These are phyloP conservation scores for Xylariaceae sp. DNA, from an alignment of 2,329 filamentous ascomycete genomes.

Conservation along the genomic window DNA sequence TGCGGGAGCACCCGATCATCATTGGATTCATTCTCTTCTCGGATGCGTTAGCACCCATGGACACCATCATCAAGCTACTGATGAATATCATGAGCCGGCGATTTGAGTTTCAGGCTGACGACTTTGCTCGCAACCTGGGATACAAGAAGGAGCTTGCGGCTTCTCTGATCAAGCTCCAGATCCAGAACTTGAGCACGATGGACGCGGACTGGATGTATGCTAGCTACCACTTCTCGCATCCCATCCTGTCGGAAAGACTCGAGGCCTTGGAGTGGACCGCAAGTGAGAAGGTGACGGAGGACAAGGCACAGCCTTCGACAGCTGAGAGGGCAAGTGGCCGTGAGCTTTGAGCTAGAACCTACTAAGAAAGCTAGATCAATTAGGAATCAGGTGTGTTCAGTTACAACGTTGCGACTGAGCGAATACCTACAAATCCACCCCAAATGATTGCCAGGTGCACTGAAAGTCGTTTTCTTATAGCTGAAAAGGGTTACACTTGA, in stretches of 20 bases:
- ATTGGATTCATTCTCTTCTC: slow-evolving; percentile 98
- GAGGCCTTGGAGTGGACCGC: slow-evolving; percentile 87
- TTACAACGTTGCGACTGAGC: too few species aligned
- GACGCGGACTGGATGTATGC: slow-evolving; percentile 98
- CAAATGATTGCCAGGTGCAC: too few species aligned
- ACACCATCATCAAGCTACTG: slow-evolving; percentile 87
- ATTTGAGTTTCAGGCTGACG: slow-evolving; percentile 95
- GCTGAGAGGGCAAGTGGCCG: slow-evolving; percentile 69
- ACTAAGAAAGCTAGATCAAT: too few species aligned
- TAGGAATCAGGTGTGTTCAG: too few species aligned
- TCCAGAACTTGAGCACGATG: slow-evolving; percentile 98
- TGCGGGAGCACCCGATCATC: slow-evolving; percentile 79
- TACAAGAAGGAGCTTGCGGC: slow-evolving; percentile 78
- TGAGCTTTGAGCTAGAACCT: slow-evolving; percentile 50
- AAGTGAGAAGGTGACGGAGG: slow-evolving; percentile 49
- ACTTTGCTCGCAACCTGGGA: slow-evolving; percentile 79
- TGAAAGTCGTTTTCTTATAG: too few species aligned
- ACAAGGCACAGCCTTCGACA: slow-evolving; percentile 46
- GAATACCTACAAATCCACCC: too few species aligned
- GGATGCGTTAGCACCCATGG: slow-evolving; percentile 90
- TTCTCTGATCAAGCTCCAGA: slow-evolving; percentile 93
- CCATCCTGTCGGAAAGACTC: slow-evolving; percentile 88
- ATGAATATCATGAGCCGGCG: slow-evolving; percentile 95
- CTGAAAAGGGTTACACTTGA: too few species aligned
- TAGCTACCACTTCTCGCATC: slow-evolving; percentile 97